Evolutionary conservation across 2,329 filamentous ascomycete genomes (phyloP).

Genomic region (Trichoderma citrinoviride): DNA sequence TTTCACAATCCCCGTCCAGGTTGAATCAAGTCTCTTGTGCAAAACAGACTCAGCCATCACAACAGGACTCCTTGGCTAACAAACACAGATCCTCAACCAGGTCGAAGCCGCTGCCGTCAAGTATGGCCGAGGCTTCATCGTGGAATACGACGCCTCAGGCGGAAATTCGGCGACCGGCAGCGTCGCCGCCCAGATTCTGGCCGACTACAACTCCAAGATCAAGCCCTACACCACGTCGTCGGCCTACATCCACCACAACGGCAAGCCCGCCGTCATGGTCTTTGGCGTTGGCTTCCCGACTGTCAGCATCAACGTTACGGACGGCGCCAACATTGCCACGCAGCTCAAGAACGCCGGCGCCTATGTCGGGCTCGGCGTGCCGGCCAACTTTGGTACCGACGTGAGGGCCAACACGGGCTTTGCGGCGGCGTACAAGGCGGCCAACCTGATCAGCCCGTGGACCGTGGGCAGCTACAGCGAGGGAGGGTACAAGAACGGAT

Average conservation of each 20-base stretch:
- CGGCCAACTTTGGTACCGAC: background rate
- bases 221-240: constrained; percentile 13
- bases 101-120: constrained; percentile 17
- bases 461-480: constrained; percentile 15
- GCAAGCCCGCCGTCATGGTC: constrained; percentile 15
- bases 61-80: background rate
- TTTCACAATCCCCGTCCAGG: background rate
- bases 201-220: constrained; percentile 18
- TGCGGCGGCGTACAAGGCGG: constrained; percentile 12
- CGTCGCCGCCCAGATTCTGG: background rate
- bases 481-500: constrained; percentile 3
- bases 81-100: constrained; percentile 15
- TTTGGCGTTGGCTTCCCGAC: constrained; percentile 14
- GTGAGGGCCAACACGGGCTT: constrained; percentile 9
- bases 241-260: constrained; percentile 14
- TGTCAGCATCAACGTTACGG: background rate
- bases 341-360: constrained; percentile 8
- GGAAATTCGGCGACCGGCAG: constrained; percentile 12
- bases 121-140: constrained; percentile 17
- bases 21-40: background rate
- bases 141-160: constrained; percentile 17
- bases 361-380: constrained; percentile 9
- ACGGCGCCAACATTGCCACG: constrained; percentile 6
- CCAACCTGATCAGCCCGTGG: constrained; percentile 17
- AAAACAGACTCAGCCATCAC: background rate